Conservation (phyloP, 1,139 yeast genomes). For the Taphrina communis region DNA sequence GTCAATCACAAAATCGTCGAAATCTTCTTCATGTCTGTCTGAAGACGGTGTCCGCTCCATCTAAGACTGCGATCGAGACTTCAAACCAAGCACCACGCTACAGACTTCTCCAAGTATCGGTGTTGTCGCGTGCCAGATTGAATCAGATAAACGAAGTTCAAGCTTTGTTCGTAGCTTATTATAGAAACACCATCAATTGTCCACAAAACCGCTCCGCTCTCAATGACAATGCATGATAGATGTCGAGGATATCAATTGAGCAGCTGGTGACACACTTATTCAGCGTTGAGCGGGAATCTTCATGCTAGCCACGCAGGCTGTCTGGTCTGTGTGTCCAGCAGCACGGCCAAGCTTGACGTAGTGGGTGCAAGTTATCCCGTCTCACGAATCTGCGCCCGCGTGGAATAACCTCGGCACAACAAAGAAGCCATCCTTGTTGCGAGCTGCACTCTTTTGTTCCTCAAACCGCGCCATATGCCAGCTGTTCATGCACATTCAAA, state of each 20-base stretch:
- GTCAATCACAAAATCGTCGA: background rate
- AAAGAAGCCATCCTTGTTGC: background rate
- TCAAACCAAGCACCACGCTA: too few species aligned
- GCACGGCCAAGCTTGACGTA: constrained; percentile 1
- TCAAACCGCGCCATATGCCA: too few species aligned
- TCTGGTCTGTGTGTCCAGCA: too few species aligned
- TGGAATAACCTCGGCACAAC: constrained; percentile 5
- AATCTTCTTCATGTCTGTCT: background rate
- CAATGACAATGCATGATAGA: background rate
- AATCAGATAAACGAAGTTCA: background rate
- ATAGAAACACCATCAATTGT: background rate
- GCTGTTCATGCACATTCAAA: too few species aligned
- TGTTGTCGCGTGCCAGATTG: background rate
- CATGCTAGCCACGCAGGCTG: too few species aligned
- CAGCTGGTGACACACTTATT: too few species aligned
- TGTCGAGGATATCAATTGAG: too few species aligned
- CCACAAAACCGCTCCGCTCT: background rate
- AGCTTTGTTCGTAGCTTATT: background rate
- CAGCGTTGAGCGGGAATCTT: too few species aligned
- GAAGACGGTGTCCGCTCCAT: background rate
- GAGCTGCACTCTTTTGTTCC: too few species aligned
- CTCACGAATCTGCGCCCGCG: background rate
- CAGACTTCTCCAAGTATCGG: background rate
- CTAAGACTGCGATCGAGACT: background rate
- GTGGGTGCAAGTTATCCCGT: background rate